Base-by-base conservation (phyloP, 306 rosid species). In the Lathyrus aphaca region DNA sequence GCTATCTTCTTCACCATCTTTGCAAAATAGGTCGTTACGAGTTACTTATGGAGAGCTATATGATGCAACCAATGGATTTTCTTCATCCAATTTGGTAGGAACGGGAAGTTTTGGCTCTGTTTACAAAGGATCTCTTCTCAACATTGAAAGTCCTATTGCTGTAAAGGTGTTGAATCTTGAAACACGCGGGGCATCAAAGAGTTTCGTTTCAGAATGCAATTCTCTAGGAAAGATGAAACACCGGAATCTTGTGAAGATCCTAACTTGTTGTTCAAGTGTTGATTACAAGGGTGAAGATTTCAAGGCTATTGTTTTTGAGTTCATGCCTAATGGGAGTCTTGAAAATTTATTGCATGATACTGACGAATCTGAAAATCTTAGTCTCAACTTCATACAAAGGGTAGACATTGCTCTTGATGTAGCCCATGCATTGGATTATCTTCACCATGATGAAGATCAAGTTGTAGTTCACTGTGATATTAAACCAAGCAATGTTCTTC, bases 401-500 rank as follows among this genome's bases (percentile, higher is more conserved):
- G 8, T 80, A 13, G 60, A 69, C 7, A 69, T 80, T 19, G 80
- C 81, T 53, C 64, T 80, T 49, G 85, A 77, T 43, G 59, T 84
- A 5, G 83, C 85, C 38, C n/a, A 59, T 9, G 85, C 88, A 1
- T 35, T 84, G 32, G 79, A 77, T 75, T 78, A 84, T 42, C 73
- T 84, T 59, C 85, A 81, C 19, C n/a, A 78, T 64, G 74, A 68
- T 15, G 60, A 29, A 2, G 77, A 38, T 8, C 63, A 11, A 14
- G 58, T 55, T 2, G 42, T 84, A 48, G 78, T 75, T 66, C 88
- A 81, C 1, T 78, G 77, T 69, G 83, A 84, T 37, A 4, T 84
- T 14, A 84, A 84, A 30, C 85, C 85, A 18, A 77, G 88, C 53
- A 84, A 83, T 2, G 43, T 83, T 57, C 76, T 83, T 53, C 72